Base-by-base conservation (phyloP, 768 basidiomycete genomes). In the Amanita molliuscula region DNA sequence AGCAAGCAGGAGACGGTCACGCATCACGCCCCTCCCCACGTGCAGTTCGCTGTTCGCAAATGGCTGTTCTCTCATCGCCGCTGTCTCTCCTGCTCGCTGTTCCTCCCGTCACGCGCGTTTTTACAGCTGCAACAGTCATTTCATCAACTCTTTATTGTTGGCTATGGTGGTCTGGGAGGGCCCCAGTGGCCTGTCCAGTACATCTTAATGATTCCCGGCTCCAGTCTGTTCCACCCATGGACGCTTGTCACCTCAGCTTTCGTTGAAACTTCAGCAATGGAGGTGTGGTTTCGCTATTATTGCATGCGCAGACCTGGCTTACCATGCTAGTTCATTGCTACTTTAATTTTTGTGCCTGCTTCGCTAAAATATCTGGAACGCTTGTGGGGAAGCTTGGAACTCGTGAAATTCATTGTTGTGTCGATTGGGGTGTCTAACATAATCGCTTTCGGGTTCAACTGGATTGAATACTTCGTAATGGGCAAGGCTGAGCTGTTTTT, bases 291-390 rank as follows among this genome's bases (percentile, higher is more conserved):
- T 44, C 20, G 44, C 20, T 44, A 43, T 9, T 31, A 20, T 35
- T 49, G 16, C 13, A 20, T 35, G 23, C 31, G 23, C 50, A 18
- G 44, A 34, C 51, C 51, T 49, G 25, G 55, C 5, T 36, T 51
- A 58, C 41, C 54, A 18, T 7, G 44, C 11, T 62, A 98, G 95
- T 78, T 97, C 54, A 58, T 86, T 45, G 72, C 83, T 53, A 81
- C 92, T 2, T 67, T 90, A 50, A 65, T 93, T 46, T 75, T 84
- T 51, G 75, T 98, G 8, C 86, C 91, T 37, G 77, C 91, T 13
- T 82, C 87, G 34, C 73, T 92, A 45, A 82, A 88, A 54, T 98
- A 98, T 64, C 72, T 99, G 47, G 96, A 99, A 64, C 77, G 94
- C 25, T 70, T 99, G 49, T 99, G 96, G 96, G 95, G 96, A 35